Evolutionary conservation across 2,329 filamentous ascomycete species (phyloP), one percentile per base, ranked within the genome.

Genomic region (Stachybotrys elegans): DNA sequence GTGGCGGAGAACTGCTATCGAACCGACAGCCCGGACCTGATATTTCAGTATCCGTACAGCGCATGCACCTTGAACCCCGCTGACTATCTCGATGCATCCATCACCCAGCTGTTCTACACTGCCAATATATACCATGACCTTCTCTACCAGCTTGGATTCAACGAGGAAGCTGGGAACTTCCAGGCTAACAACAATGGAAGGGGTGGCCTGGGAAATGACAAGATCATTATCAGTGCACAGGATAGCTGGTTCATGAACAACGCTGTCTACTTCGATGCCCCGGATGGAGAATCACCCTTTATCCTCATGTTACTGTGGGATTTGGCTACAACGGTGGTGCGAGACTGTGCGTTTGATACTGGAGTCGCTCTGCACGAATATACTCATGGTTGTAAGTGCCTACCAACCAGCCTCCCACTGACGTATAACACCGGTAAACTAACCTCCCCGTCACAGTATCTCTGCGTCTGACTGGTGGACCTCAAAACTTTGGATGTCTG

Each of bases 231-330:
- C 19, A 74, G 73, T 49, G 59, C 71, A 1, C 74, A 78, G 53
- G 73, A 77, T 45, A 76, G 75, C 22, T 66, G 66, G 0, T 71
- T 67, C 14, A 68, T 61, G 2, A 76, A 82, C 63, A 81, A 81
- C 47, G 78, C 78, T 45, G 72, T 78, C 61, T 81, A 81, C 48
- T 68, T 70, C 5, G 77, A 77, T 0, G 75, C 73, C 0, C 65
- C 68, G 0, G 77, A 81, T 48, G 76, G 76, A 9, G 57, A 65
- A 34, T 58, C 62, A 3, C 72, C 71, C 13, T 69, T 75, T 22
- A 81, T 83, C 78, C 59, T 72, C 19, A 81, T 81, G 77, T 80
- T 72, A 54, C 59, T 81, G 40, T 83, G 75, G 74, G 72, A 66
- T 7, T 50, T 52, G 9, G 67, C 71, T 6, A 67, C 71, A 6